These are phyloP conservation scores for Neurospora sp. DNA, from an alignment of 495 filamentous ascomycete genomes.

Conservation along the genomic window DNA sequence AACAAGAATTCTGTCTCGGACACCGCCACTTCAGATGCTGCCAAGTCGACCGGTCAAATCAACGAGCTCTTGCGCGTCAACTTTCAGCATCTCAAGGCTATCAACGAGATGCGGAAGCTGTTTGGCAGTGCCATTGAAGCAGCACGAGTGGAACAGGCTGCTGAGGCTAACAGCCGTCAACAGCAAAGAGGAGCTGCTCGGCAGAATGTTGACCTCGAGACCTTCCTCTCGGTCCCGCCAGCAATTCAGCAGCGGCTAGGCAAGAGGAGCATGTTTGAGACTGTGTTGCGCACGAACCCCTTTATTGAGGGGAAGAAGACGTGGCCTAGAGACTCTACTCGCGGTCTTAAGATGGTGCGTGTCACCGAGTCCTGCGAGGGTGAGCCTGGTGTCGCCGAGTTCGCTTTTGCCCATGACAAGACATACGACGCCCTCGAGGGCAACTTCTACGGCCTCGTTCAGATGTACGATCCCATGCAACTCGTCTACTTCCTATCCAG, in stretches of 20 bases:
- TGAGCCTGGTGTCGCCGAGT: constrained; percentile 47
- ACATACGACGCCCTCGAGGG: constrained; percentile 67
- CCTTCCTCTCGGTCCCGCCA: constrained; percentile 54
- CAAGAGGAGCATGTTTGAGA: constrained; percentile 41
- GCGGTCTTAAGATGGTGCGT: constrained; percentile 76
- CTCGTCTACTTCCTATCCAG: constrained; percentile 34
- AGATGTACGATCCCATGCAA: constrained; percentile 67
- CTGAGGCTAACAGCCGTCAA: constrained; percentile 26
- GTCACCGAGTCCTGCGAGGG: constrained; percentile 25
- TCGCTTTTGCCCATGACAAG: constrained; percentile 64
- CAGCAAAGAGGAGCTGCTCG: constrained; percentile 35
- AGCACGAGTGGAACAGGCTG: constrained; percentile 43
- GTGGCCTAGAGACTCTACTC: constrained; percentile 74
- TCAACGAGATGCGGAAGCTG: constrained; percentile 86
- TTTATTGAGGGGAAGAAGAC: constrained; percentile 85
- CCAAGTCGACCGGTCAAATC: constrained; percentile 18
- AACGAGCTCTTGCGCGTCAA: constrained; percentile 63
- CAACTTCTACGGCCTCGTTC: constrained; percentile 68
- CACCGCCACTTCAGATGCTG: constrained; percentile 1
- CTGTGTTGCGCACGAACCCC: constrained; percentile 63
- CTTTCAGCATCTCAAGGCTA: constrained; percentile 67
- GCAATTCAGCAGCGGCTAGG: constrained; percentile 19
- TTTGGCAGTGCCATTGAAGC: constrained; percentile 76
- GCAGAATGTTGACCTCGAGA: constrained; percentile 56
- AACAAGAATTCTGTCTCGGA: constrained; percentile 1